These are phyloP conservation scores for Podaxis carcinomalis DNA, from an alignment of 768 basidiomycete genomes.

Conservation along the genomic window DNA sequence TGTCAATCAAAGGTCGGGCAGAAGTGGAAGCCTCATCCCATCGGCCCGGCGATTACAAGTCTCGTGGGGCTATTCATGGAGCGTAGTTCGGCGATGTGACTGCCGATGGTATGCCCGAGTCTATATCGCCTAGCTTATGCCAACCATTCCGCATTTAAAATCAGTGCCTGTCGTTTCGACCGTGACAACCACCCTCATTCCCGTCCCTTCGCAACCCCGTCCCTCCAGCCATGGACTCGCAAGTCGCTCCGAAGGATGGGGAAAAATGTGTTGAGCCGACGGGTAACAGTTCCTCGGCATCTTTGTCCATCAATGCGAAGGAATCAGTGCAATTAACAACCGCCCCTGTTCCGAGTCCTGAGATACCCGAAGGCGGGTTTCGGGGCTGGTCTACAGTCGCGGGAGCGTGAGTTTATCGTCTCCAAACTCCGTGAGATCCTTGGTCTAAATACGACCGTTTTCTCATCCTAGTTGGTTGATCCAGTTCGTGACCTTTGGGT, in stretches of 20 bases:
- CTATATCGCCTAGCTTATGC: not conserved
- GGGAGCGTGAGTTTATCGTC: constrained; percentile 28
- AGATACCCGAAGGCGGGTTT: constrained; percentile 14
- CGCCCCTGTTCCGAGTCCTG: not conserved
- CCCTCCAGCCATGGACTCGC: not conserved
- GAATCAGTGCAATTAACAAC: not conserved
- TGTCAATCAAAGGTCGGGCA: not conserved
- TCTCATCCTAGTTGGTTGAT: constrained; percentile 25
- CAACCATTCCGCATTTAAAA: not conserved
- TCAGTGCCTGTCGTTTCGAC: not conserved
- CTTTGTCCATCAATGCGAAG: not conserved
- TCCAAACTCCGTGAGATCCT: not conserved
- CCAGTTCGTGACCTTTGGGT: constrained; percentile 41
- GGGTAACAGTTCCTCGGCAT: not conserved
- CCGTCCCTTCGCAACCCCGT: not conserved
- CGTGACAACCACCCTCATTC: not conserved
- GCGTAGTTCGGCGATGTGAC: not conserved
- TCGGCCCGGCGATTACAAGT: not conserved
- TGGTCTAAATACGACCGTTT: not conserved
- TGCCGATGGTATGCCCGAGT: not conserved
- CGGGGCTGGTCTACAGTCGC: constrained; percentile 25
- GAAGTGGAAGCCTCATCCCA: not conserved
- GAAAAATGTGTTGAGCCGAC: not conserved
- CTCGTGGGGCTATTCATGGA: not conserved
- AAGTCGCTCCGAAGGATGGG: not conserved